phyloP scores from a whole-genome alignment of 129 eudicot species.

The Silybum marianum region DNA sequence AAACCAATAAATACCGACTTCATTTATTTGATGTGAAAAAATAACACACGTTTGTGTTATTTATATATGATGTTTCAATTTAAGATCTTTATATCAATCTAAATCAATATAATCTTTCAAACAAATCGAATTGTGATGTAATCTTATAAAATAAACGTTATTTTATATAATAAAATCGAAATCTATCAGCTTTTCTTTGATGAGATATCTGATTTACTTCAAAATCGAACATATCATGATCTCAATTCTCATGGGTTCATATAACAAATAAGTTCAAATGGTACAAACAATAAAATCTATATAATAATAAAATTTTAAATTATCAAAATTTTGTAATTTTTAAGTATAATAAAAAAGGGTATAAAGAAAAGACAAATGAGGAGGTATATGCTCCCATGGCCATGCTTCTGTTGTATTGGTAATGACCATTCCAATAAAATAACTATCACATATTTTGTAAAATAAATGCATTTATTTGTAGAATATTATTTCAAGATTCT shows the following conservation, averaged over 20 bases:
- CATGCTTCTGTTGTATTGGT: constrained; percentile 47
- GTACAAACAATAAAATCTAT: neutral
- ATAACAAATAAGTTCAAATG: neutral
- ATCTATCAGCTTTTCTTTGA: too few relatives aligned
- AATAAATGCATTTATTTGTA: neutral
- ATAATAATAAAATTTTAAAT: neutral
- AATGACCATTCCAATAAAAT: constrained; percentile 18
- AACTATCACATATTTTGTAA: neutral
- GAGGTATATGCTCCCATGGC: constrained; percentile 45
- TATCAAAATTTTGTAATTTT: neutral
- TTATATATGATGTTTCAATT: neutral
- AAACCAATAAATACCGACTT: neutral
- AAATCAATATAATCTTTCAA: neutral
- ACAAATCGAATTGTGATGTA: neutral
- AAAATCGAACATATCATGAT: neutral
- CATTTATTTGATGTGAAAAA: neutral
- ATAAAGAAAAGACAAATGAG: constrained; percentile 1
- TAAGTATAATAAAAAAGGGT: neutral
- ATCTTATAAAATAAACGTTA: neutral
- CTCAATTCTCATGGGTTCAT: neutral
- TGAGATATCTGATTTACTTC: too few relatives aligned
- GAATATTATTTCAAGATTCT: neutral
- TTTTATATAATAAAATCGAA: neutral
- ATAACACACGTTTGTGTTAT: neutral
- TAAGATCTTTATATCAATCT: neutral